Evolutionary conservation across 805 yeast genomes (phyloP).

Genomic region (Candida loeiensis): DNA sequence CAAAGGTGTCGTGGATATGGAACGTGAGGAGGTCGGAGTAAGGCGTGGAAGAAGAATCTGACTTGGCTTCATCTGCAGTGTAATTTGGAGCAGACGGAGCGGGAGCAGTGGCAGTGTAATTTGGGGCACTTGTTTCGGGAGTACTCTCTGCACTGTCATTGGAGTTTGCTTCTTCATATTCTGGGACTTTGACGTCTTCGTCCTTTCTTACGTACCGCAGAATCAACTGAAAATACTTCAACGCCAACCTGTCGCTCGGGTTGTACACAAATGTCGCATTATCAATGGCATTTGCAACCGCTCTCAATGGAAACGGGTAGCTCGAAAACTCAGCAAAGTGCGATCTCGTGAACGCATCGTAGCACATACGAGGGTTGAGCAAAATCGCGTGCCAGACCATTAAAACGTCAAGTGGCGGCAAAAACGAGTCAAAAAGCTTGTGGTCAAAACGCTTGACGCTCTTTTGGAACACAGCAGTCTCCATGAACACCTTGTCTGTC

Average conservation of each 20-base stretch:
- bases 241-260: conserved; percentile 7
- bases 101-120: no score
- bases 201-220: no score
- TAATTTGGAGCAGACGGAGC: no score
- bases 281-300: conserved; percentile 10
- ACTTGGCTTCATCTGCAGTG: no score
- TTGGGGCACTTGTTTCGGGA: no score
- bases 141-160: no score
- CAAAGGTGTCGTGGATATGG: conserved; percentile 1
- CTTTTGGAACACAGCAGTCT: neutral
- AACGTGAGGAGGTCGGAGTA: neutral
- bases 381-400: conserved; percentile 24
- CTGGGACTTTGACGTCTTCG: neutral
- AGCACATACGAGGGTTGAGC: conserved; percentile 17
- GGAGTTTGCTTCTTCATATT: neutral
- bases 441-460: neutral
- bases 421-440: conserved; percentile 1
- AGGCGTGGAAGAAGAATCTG: no score
- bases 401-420: conserved; percentile 23
- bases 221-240: conserved; percentile 8
- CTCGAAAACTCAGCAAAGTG: conserved; percentile 14
- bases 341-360: conserved; percentile 16
- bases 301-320: conserved; percentile 19
- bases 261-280: conserved; percentile 13
- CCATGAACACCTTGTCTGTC: neutral